Conservation (phyloP, 2,329 filamentous ascomycete species). For the Aspergillus sclerotialis region DNA sequence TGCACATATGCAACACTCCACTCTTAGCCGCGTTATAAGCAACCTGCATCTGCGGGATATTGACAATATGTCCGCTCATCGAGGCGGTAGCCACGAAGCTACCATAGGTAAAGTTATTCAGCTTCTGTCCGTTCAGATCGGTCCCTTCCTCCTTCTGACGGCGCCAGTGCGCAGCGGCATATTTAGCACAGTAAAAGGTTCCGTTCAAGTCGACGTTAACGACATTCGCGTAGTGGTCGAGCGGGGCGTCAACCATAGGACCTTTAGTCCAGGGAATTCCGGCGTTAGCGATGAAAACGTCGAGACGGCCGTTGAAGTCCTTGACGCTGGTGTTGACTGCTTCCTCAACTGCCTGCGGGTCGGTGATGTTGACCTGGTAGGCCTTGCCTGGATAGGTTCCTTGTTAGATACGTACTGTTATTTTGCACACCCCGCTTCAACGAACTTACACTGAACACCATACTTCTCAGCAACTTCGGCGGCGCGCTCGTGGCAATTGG, state of each 20-base stretch:
- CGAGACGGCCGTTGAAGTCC: constrained; percentile 70
- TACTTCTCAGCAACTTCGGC: constrained; percentile 58
- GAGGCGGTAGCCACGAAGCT: constrained; percentile 73
- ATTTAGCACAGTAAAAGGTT: constrained; percentile 69
- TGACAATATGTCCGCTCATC: constrained; percentile 72
- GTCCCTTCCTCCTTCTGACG: constrained; percentile 63
- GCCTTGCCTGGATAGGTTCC: constrained; percentile 41
- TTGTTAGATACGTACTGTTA: too few species aligned
- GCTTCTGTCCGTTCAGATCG: constrained; percentile 53
- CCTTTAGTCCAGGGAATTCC: constrained; percentile 48
- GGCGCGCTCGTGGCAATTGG: constrained; percentile 55
- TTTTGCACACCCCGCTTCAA: too few species aligned
- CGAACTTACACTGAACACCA: constrained; percentile 51
- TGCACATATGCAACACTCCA: constrained; percentile 50
- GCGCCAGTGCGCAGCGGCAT: constrained; percentile 62
- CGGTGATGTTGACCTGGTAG: constrained; percentile 43
- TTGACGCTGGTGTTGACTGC: constrained; percentile 37
- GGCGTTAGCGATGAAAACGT: constrained; percentile 73
- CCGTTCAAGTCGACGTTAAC: constrained; percentile 67
- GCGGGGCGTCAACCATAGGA: constrained; percentile 27
- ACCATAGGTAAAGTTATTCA: constrained; percentile 56
- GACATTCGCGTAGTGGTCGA: constrained; percentile 61
- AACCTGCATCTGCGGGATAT: constrained; percentile 67
- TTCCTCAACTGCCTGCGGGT: constrained; percentile 34
- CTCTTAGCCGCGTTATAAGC: constrained; percentile 70